Base-by-base conservation (phyloP, 805 yeast species). In the Teunomyces tritomae region DNA sequence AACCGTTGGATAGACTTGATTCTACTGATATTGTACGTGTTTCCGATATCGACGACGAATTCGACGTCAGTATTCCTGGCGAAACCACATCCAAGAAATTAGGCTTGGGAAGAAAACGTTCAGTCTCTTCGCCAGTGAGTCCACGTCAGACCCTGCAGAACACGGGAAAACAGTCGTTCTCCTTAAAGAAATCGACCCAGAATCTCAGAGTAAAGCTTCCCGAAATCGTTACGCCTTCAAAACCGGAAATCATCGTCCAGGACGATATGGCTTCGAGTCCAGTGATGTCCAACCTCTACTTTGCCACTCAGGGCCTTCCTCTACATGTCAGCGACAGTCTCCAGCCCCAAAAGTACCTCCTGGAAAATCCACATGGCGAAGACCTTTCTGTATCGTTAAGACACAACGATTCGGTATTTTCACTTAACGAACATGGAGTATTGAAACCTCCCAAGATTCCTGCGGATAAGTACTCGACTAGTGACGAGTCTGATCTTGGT, bases 291-390 rank as follows among this genome's bases (percentile, higher is more conserved):
- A 79, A 74, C 57, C 77, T 79, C 20, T 80, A 81, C 58, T 80
- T 80, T 61, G 77, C 75, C 4, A 80, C 77, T 55, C 85, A 80
- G 53, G 85, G 85, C 0, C 59, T 77, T 8, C 84, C 85, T 3
- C 82, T 82, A 2, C 85, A 80, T 54, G 46, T 71, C 65, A 43
- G 57, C 47, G 45, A 53, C 49, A 30, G 49, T 14, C 8, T 47
- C 33, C 28, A 47, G 41, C 8, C 48, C 33, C 28, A 47, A 41
- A 41, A 43, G 30, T 42, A 34, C 5, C 43, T 43, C 37, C 44
- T 50, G 30, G 57, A 49, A 32, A 58, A 57, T 11, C 42, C 53
- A 17, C 55, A 48, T 14, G 51, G 54, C 32, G 58, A 57, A 24
- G 65, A 63, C 28, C 47, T 70, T 8, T 61, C 67, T 0, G 68